Evolutionary conservation across 1,139 yeast species (phyloP).

Genomic region (Chernovozyma sophiae-reginae): DNA sequence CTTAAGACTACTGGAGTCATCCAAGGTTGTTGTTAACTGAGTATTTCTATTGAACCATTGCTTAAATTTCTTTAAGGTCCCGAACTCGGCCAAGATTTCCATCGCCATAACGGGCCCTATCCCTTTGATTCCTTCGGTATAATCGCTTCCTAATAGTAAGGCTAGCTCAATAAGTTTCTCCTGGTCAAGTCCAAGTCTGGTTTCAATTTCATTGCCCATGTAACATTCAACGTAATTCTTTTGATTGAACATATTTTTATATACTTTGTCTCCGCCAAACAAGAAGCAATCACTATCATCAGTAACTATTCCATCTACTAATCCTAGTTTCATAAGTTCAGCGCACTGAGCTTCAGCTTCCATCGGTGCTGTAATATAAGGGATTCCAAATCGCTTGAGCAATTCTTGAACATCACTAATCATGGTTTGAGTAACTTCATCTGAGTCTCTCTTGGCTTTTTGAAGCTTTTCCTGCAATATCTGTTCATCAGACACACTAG

Average conservation of each 20-base stretch:
- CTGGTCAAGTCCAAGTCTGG: constrained; percentile 63
- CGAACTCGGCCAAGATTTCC: constrained; percentile 91
- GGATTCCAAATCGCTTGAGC: constrained; percentile 83
- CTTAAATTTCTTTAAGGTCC: constrained; percentile 31
- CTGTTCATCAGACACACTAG: constrained; percentile 48
- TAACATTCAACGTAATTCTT: constrained; percentile 90
- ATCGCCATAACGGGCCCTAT: constrained; percentile 91
- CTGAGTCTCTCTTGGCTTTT: constrained; percentile 80
- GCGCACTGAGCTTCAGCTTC: constrained; percentile 99
- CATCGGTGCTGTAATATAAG: constrained; percentile 92
- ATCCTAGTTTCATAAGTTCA: constrained; percentile 53
- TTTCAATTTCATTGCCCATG: constrained; percentile 52
- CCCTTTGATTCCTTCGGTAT: constrained; percentile 87
- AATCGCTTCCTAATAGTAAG: constrained; percentile 83
- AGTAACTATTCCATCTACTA: constrained; percentile 94
- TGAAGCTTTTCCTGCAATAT: constrained; percentile 56
- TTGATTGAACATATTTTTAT: constrained; percentile 93
- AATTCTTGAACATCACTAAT: constrained; percentile 86
- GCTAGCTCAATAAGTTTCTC: constrained; percentile 73
- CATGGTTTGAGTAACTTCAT: constrained; percentile 86
- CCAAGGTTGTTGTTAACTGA: constrained; percentile 13
- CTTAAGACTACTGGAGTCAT: constrained; percentile 24
- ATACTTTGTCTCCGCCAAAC: constrained; percentile 83
- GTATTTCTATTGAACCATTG: constrained; percentile 37
- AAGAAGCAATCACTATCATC: constrained; percentile 97